phyloP scores from a whole-genome alignment of 1,139 yeast genomes.

The Magnusiomyces ingens region DNA sequence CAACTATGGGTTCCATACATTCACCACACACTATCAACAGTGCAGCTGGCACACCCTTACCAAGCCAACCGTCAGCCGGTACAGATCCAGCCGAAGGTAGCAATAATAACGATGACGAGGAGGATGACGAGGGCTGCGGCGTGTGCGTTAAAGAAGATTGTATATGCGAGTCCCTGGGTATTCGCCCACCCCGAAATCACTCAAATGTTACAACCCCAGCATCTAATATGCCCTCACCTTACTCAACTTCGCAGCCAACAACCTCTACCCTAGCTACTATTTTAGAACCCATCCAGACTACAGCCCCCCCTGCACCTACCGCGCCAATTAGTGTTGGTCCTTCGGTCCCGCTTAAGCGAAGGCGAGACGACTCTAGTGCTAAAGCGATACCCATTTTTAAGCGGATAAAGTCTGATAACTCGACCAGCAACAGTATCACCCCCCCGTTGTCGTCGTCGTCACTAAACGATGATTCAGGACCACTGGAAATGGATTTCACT shows the following conservation, averaged over 20 bases:
- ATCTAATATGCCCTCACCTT: background rate
- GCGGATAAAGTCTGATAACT: background rate
- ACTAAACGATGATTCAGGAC: constrained; percentile 10
- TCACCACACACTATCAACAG: background rate
- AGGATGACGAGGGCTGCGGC: constrained; percentile 46
- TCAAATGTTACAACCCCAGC: background rate
- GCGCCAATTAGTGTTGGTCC: background rate
- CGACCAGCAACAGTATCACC: no score
- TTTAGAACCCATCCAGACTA: constrained; percentile 2
- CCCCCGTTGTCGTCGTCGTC: no score
- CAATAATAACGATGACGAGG: constrained; percentile 10
- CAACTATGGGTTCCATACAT: background rate
- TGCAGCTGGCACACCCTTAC: background rate
- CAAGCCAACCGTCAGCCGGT: background rate
- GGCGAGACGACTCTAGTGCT: background rate
- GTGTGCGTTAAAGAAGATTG: constrained; percentile 66
- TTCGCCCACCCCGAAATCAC: constrained; percentile 9
- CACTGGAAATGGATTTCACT: constrained; percentile 31
- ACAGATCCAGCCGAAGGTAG: background rate
- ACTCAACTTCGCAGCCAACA: background rate
- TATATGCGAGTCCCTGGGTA: constrained; percentile 59
- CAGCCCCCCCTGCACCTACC: constrained; percentile 2
- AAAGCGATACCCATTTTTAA: constrained; percentile 1
- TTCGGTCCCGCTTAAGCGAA: constrained; percentile 10
- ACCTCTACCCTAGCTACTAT: background rate